phyloP scores from a whole-genome alignment of 202 grass and related monocot species.

The Zoysia matrella region DNA sequence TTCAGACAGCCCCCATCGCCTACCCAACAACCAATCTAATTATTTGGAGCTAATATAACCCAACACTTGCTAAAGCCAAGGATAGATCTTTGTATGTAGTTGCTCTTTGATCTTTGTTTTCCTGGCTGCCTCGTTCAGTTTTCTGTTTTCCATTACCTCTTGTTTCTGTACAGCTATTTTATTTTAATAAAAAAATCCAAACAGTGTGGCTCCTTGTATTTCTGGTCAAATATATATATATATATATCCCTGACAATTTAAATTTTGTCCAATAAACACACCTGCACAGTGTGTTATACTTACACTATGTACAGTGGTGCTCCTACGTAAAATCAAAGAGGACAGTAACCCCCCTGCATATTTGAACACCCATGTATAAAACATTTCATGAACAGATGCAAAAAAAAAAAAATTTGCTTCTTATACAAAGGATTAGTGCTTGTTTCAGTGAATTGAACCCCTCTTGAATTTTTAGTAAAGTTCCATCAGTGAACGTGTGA shows the following conservation, averaged over 20 bases:
- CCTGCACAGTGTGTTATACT: background rate
- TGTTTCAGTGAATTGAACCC: background rate
- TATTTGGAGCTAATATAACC: background rate
- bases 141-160: too few relatives aligned
- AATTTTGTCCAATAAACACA: constrained; percentile 4
- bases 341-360: background rate
- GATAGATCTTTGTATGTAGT: too few relatives aligned
- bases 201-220: too few relatives aligned
- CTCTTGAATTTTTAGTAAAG: background rate
- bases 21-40: background rate
- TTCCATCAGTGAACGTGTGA: background rate
- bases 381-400: background rate
- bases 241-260: constrained; percentile 4
- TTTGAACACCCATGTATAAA: background rate
- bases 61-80: constrained; percentile 1
- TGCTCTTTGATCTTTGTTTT: too few relatives aligned
- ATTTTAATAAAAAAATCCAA: too few relatives aligned
- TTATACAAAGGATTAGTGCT: background rate
- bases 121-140: too few relatives aligned
- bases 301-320: background rate
- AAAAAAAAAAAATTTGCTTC: background rate
- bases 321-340: background rate
- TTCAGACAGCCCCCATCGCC: background rate
- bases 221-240: too few relatives aligned
- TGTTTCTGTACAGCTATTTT: too few relatives aligned